Conservation (phyloP, 1,284 basidiomycete genomes). For the Apiotrichum akiyoshidainum region DNA sequence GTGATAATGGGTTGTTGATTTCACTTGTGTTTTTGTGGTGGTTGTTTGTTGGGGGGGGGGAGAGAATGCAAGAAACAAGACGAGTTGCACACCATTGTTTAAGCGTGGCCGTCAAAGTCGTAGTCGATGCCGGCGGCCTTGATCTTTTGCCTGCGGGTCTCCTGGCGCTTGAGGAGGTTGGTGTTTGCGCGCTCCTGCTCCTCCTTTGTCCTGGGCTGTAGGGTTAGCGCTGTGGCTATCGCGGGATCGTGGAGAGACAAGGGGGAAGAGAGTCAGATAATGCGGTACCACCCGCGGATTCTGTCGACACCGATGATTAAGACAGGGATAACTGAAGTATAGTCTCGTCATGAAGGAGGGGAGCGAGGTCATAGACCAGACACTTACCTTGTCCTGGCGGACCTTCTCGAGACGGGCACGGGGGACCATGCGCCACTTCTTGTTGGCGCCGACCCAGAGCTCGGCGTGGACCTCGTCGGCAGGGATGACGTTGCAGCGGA, state of each 20-base stretch:
- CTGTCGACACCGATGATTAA: constrained; percentile 5
- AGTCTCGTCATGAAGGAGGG: neutral
- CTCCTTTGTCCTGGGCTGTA: constrained; percentile 69
- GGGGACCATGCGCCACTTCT: constrained; percentile 80
- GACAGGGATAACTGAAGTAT: constrained; percentile 1
- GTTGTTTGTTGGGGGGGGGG: too few relatives aligned
- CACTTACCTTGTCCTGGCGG: constrained; percentile 72
- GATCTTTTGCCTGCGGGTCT: constrained; percentile 73
- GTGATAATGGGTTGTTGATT: neutral
- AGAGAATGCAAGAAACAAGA: neutral
- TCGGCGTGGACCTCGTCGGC: constrained; percentile 86
- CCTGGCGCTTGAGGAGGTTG: constrained; percentile 73
- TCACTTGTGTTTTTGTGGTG: too few relatives aligned
- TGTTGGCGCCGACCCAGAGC: constrained; percentile 94
- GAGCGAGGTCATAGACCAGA: neutral
- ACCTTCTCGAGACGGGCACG: constrained; percentile 66
- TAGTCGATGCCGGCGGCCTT: constrained; percentile 83
- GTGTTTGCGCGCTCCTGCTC: constrained; percentile 65
- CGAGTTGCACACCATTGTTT: neutral
- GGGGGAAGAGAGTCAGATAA: neutral
- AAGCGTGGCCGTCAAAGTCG: constrained; percentile 62
- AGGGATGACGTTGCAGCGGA: constrained; percentile 79
- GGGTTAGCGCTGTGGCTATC: constrained; percentile 6
- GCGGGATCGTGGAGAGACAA: neutral
- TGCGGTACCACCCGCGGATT: constrained; percentile 6